phyloP scores from a whole-genome alignment of 2,329 filamentous ascomycete species.

The Talaromyces sp. region DNA sequence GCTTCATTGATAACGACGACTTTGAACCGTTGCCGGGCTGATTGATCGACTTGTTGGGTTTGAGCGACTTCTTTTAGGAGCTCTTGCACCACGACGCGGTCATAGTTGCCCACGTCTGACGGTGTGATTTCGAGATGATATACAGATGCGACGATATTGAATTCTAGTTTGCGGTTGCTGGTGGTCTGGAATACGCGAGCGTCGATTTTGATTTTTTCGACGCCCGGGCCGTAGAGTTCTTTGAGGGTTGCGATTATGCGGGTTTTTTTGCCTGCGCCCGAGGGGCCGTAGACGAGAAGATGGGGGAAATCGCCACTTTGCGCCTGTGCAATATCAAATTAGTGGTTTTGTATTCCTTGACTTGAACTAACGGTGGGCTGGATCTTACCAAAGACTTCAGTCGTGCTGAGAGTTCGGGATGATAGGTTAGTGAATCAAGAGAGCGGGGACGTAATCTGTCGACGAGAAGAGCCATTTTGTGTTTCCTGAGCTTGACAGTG shows the following conservation, averaged over 20 bases:
- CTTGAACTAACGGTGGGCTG: too few species aligned
- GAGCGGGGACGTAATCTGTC: conserved; percentile 58
- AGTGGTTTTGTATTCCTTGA: neutral
- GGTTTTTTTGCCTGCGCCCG: conserved; percentile 96
- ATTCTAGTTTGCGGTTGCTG: conserved; percentile 95
- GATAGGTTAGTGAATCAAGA: conserved; percentile 69
- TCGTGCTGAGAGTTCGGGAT: conserved; percentile 80
- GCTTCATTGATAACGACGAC: conserved; percentile 99
- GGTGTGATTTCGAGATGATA: conserved; percentile 99
- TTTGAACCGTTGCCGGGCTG: conserved; percentile 90
- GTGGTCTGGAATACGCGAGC: conserved; percentile 93
- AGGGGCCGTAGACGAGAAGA: conserved; percentile 93
- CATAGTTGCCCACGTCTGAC: conserved; percentile 93
- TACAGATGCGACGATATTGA: conserved; percentile 95
- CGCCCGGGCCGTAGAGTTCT: conserved; percentile 89
- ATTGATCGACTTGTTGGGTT: conserved; percentile 95
- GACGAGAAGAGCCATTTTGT: conserved; percentile 60
- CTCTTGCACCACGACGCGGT: conserved; percentile 93
- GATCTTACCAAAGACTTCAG: conserved; percentile 74
- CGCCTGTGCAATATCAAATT: conserved; percentile 55
- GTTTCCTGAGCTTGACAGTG: neutral
- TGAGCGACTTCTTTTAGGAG: conserved; percentile 96
- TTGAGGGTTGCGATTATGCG: conserved; percentile 92
- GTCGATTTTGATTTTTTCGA: conserved; percentile 99
- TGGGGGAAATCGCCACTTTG: conserved; percentile 98